Percentiles rank a stretch among this genome's conserved stretches.
phyloP scores from a whole-genome alignment of 1,284 basidiomycete species.

The Sporisorium scitamineum region DNA sequence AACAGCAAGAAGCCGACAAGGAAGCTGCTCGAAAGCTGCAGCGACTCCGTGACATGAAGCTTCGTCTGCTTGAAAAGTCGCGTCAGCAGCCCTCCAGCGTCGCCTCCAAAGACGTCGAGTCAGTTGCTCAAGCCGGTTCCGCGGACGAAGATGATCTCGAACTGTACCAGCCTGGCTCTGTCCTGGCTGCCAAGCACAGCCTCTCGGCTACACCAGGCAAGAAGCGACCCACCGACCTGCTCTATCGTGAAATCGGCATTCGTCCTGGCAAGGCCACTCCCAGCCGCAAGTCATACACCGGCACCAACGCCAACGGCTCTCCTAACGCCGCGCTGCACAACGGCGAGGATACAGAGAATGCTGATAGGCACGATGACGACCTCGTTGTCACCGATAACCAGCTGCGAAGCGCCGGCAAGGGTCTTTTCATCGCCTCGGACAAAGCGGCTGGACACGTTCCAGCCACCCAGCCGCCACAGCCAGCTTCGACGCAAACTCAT shows the following conservation, averaged over 20 bases:
- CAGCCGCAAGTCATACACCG: slow-evolving; percentile 22
- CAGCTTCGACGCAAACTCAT: slow-evolving; percentile 14
- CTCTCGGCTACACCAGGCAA: slow-evolving; percentile 27
- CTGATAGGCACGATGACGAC: slow-evolving; percentile 29
- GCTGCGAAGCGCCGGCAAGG: slow-evolving; percentile 41
- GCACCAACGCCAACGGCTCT: slow-evolving; percentile 33
- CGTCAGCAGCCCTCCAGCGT: slow-evolving; percentile 12
- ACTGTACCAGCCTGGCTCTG: slow-evolving; percentile 25
- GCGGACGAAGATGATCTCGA: slow-evolving; percentile 25
- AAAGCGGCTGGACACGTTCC: slow-evolving; percentile 41
- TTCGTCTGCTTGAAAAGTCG: slow-evolving; percentile 27
- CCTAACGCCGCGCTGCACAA: slow-evolving; percentile 26
- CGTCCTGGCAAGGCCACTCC: slow-evolving; percentile 21
- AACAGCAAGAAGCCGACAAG: slow-evolving; percentile 22
- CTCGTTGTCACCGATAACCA: slow-evolving; percentile 44
- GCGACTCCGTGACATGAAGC: slow-evolving; percentile 30
- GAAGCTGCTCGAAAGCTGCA: slow-evolving; percentile 19
- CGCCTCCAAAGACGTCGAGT: neutral
- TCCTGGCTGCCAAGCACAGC: slow-evolving; percentile 41
- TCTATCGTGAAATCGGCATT: slow-evolving; percentile 43
- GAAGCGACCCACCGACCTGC: slow-evolving; percentile 38
- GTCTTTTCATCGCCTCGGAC: slow-evolving; percentile 50
- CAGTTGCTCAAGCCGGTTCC: neutral
- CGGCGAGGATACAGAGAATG: slow-evolving; percentile 4
- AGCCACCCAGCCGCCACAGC: slow-evolving; percentile 15